Percentiles rank a stretch among this genome's conserved stretches.
Evolutionary conservation across 1,284 basidiomycete genomes (phyloP).

Genomic region (Moniliella sp.): DNA sequence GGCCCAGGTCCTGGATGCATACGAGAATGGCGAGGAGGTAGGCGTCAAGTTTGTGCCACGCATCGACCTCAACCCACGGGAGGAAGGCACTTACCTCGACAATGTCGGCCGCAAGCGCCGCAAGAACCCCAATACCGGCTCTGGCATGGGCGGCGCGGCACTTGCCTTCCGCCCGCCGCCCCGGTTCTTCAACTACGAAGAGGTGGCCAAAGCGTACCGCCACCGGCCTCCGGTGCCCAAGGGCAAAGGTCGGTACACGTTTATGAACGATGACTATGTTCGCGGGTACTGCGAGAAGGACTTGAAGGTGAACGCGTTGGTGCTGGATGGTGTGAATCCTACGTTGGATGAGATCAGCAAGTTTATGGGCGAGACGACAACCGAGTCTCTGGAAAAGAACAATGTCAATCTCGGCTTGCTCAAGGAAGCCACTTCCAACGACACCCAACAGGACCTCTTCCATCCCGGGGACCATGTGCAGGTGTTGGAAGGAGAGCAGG

Average conservation of each 20-base stretch:
- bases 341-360: conserved; percentile 85
- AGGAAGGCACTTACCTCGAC: conserved; percentile 33
- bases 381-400: conserved; percentile 13
- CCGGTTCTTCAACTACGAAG: conserved; percentile 79
- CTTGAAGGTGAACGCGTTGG: conserved; percentile 58
- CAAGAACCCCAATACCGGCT: conserved; percentile 19
- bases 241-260: conserved; percentile 43
- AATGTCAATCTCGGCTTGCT: conserved; percentile 57
- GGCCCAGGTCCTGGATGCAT: conserved; percentile 78
- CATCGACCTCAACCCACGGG: conserved; percentile 57
- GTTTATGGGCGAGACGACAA: conserved; percentile 44
- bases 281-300: conserved; percentile 94
- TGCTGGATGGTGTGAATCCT: conserved; percentile 73
- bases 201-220: conserved; percentile 52
- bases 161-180: conserved; percentile 59
- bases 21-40: conserved; percentile 78
- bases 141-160: conserved; percentile 15
- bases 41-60: conserved; percentile 84
- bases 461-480: conserved; percentile 94
- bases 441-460: conserved; percentile 63
- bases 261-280: conserved; percentile 76
- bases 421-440: conserved; percentile 54
- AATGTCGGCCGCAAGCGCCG: conserved; percentile 31
- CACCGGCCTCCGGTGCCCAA: conserved; percentile 38
- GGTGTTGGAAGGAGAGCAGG: conserved; percentile 86